Evolutionary conservation across 2,329 filamentous ascomycete species (phyloP).

Genomic region (Xylaria polymorpha): DNA sequence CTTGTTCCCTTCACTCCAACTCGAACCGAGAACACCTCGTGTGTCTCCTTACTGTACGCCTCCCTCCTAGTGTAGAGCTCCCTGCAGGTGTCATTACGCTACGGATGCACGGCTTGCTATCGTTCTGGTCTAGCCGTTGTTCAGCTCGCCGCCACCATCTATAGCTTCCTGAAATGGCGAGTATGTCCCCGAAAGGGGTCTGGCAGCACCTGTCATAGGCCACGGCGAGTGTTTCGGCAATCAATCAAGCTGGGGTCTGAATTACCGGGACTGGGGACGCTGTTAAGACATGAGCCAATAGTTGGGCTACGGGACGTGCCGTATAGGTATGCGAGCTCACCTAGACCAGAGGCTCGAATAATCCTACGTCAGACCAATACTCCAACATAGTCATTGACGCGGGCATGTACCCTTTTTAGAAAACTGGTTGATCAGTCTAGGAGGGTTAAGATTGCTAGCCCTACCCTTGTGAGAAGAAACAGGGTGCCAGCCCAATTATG

Average conservation of each 20-base stretch:
- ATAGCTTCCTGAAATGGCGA: constrained; percentile 32
- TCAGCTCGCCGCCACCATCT: constrained; percentile 27
- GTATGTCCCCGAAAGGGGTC: constrained; percentile 30
- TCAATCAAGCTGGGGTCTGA: constrained; percentile 22
- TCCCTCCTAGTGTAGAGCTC: neutral
- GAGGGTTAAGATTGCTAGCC: neutral
- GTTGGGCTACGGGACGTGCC: constrained; percentile 29
- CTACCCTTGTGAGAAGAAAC: too few species aligned
- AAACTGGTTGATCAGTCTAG: neutral
- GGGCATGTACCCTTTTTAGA: neutral
- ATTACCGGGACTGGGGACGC: constrained; percentile 25
- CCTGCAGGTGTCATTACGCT: constrained; percentile 18
- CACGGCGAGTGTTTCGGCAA: constrained; percentile 11
- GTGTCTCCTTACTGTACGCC: neutral
- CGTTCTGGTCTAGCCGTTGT: constrained; percentile 22
- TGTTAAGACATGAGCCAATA: constrained; percentile 18
- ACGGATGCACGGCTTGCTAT: constrained; percentile 25
- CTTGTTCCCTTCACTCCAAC: neutral
- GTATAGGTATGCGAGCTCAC: neutral
- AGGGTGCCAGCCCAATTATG: neutral
- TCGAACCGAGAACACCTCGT: neutral
- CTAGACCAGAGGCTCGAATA: neutral
- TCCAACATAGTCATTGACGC: neutral
- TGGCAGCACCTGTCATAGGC: constrained; percentile 15
- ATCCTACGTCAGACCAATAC: neutral